Percentiles rank a stretch among this genome's conserved stretches.
These are phyloP conservation scores for Verticillium longisporum DNA, from an alignment of 2,329 filamentous ascomycete species.

Conservation along the genomic window DNA sequence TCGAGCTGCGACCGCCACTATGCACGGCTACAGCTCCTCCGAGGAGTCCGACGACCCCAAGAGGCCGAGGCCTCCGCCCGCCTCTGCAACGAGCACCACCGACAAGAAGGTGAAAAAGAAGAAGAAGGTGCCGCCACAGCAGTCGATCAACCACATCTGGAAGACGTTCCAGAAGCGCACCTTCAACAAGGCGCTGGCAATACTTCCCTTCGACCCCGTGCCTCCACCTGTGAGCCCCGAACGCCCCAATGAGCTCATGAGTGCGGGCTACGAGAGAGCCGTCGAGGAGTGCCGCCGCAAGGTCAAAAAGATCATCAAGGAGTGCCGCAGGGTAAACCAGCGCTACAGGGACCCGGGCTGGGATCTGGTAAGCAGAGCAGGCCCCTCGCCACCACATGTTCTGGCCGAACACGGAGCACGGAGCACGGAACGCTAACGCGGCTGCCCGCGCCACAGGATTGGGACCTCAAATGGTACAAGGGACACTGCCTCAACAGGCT, in stretches of 20 bases:
- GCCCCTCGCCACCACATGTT: too few relatives aligned
- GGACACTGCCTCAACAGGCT: slow-evolving; percentile 49
- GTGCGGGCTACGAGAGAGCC: slow-evolving; percentile 55
- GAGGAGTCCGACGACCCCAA: slow-evolving; percentile 42
- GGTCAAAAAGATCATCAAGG: slow-evolving; percentile 53
- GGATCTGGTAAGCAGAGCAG: slow-evolving; percentile 40
- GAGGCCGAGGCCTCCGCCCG: slow-evolving; percentile 25
- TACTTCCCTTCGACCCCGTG: slow-evolving; percentile 59
- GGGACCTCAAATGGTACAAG: slow-evolving; percentile 61
- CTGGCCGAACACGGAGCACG: background rate
- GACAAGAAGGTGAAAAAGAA: slow-evolving; percentile 45
- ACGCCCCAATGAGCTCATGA: slow-evolving; percentile 53
- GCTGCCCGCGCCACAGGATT: slow-evolving; percentile 35
- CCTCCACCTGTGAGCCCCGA: slow-evolving; percentile 40
- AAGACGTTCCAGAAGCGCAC: slow-evolving; percentile 49
- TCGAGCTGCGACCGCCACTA: slow-evolving; percentile 6
- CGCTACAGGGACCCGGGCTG: slow-evolving; percentile 66
- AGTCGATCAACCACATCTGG: slow-evolving; percentile 63
- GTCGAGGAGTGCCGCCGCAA: slow-evolving; percentile 56
- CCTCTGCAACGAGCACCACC: slow-evolving; percentile 22
- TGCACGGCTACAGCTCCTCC: slow-evolving; percentile 43
- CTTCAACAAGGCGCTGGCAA: slow-evolving; percentile 58
- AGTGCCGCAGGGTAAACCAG: slow-evolving; percentile 69
- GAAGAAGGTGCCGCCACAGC: slow-evolving; percentile 58
- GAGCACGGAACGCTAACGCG: background rate